These are phyloP conservation scores for Trichoderma reesei DNA, from an alignment of 495 filamentous ascomycete species.

Conservation along the genomic window DNA sequence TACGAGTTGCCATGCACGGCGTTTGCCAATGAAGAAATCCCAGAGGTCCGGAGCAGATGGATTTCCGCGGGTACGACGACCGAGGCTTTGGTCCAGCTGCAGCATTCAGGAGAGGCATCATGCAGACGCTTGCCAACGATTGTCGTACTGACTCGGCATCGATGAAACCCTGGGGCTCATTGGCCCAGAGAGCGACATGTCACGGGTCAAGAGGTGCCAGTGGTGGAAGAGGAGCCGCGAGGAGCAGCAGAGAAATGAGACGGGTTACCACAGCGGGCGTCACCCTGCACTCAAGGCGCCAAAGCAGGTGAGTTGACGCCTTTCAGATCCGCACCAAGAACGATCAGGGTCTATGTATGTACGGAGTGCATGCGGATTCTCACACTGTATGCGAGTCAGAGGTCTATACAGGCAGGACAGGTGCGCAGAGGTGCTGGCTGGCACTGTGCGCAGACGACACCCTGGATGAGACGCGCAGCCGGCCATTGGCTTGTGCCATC, in stretches of 20 bases:
- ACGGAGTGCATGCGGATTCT: neutral
- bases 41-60: neutral
- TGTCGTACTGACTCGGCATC: neutral
- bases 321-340: no score
- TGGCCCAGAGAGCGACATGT: neutral
- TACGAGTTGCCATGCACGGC: neutral
- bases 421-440: neutral
- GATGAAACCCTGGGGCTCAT: neutral
- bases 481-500: no score
- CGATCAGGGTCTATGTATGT: neutral
- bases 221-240: no score
- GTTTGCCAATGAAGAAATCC: neutral
- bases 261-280: neutral
- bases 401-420: no score
- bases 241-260: neutral
- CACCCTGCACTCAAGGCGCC: neutral
- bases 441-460: neutral
- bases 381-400: neutral
- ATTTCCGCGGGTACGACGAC: neutral
- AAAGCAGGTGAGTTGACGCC: neutral
- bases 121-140: conserved; percentile 1
- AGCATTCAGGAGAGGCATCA: neutral
- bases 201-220: neutral
- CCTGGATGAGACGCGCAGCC: no score
- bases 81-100: neutral